phyloP scores from a whole-genome alignment of 1,284 basidiomycete genomes.

The Phellopilus nigrolimitatus region DNA sequence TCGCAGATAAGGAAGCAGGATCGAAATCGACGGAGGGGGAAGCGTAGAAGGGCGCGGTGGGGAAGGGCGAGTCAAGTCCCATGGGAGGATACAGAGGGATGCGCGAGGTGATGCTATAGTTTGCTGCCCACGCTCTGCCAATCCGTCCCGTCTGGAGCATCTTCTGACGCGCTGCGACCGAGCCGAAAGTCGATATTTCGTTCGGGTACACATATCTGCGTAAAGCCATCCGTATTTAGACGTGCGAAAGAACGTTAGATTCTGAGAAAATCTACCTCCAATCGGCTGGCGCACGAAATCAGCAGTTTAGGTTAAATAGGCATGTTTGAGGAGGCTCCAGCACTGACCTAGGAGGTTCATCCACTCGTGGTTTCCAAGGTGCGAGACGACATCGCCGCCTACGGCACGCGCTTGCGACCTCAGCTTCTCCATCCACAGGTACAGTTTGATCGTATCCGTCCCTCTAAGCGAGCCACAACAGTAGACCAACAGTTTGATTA shows the following conservation, averaged over 20 bases:
- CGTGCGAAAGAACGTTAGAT: no score
- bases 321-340: neutral
- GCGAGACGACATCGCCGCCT: conserved; percentile 71
- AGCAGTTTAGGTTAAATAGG: conserved; percentile 17
- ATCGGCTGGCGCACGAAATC: conserved; percentile 50
- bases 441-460: conserved; percentile 81
- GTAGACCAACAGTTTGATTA: no score
- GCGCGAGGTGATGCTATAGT: conserved; percentile 81
- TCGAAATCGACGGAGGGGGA: conserved; percentile 32
- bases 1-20: conserved; percentile 30
- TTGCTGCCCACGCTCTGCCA: conserved; percentile 78
- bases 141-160: conserved; percentile 74
- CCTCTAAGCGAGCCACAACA: conserved; percentile 45
- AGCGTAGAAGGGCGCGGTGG: conserved; percentile 74
- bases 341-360: conserved; percentile 81
- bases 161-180: conserved; percentile 62
- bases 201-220: conserved; percentile 77
- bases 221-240: no score
- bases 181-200: conserved; percentile 79
- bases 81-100: conserved; percentile 72
- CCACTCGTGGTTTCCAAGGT: conserved; percentile 88
- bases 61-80: conserved; percentile 50
- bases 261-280: conserved; percentile 66
- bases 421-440: conserved; percentile 75
- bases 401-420: conserved; percentile 64